phyloP scores from a whole-genome alignment of 192 early-diverging fungal species.

The Linnemannia schmuckeri region DNA sequence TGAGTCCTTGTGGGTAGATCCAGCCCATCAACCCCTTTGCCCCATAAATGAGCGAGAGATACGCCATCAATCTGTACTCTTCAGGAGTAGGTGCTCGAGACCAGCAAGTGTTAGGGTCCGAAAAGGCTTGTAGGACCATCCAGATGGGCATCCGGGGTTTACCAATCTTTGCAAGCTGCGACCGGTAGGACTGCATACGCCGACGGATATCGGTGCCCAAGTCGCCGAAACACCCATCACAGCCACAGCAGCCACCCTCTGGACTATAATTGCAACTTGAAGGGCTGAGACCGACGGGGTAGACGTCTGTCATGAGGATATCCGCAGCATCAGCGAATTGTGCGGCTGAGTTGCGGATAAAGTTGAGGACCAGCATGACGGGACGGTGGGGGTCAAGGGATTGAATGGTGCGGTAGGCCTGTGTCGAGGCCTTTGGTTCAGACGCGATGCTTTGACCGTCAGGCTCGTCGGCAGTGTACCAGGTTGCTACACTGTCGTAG shows the following conservation, averaged over 20 bases:
- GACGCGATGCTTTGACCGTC: background rate
- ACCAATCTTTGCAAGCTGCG: slow-evolving; percentile 18
- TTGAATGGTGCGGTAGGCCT: slow-evolving; percentile 23
- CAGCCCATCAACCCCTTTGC: slow-evolving; percentile 23
- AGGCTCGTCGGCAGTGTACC: slow-evolving; percentile 39
- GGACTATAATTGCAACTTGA: background rate
- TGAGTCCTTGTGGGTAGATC: slow-evolving; percentile 12
- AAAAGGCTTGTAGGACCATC: slow-evolving; percentile 45
- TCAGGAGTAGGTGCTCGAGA: slow-evolving; percentile 23
- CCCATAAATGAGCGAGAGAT: slow-evolving; percentile 32
- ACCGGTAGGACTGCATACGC: slow-evolving; percentile 17
- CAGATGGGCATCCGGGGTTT: slow-evolving; percentile 13
- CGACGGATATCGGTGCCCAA: slow-evolving; percentile 22
- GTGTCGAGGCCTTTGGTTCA: background rate
- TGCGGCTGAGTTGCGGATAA: background rate
- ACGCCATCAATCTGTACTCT: slow-evolving; percentile 28
- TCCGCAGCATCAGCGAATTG: slow-evolving; percentile 18
- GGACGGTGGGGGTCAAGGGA: slow-evolving; percentile 35
- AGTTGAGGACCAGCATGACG: slow-evolving; percentile 32
- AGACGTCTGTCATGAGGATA: slow-evolving; percentile 36
- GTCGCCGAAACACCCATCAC: slow-evolving; percentile 24
- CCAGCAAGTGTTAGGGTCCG: slow-evolving; percentile 32
- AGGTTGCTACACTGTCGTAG: slow-evolving; percentile 27
- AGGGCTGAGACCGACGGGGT: slow-evolving; percentile 27
- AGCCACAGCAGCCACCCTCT: slow-evolving; percentile 25